phyloP scores from a whole-genome alignment of 116 monocot genomes.

The Phalaenopsis hybrid region DNA sequence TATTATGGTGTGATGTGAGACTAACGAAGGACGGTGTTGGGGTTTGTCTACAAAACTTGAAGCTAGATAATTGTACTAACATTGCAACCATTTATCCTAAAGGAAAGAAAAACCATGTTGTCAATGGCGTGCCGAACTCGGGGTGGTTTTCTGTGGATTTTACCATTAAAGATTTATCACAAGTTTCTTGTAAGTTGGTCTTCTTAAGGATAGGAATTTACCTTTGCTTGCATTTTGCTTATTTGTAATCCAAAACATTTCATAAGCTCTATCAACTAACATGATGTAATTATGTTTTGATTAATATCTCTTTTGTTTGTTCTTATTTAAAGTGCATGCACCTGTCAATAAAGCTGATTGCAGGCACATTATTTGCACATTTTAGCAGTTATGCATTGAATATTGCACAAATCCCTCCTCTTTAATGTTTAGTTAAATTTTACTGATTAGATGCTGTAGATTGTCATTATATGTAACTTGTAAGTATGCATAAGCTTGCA shows the following conservation, averaged over 20 bases:
- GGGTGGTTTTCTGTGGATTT: constrained; percentile 60
- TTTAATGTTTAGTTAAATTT: background rate
- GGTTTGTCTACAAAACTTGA: constrained; percentile 41
- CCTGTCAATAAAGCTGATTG: background rate
- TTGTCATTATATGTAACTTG: background rate
- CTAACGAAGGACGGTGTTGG: constrained; percentile 46
- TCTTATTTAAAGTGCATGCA: background rate
- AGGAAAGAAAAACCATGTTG: constrained; percentile 20
- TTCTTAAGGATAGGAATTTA: background rate
- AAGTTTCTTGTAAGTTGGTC: constrained; percentile 30
- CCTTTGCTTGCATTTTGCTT: background rate
- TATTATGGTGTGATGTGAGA: constrained; percentile 44
- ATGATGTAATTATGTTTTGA: background rate
- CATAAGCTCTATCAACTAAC: background rate
- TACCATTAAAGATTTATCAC: constrained; percentile 7
- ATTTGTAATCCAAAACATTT: background rate
- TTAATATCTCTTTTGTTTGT: background rate
- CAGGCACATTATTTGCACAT: background rate
- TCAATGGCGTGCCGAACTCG: constrained; percentile 25
- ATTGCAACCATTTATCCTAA: constrained; percentile 12
- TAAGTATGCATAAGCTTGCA: background rate
- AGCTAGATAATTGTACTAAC: constrained; percentile 42
- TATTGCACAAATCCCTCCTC: background rate
- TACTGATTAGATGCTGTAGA: background rate
- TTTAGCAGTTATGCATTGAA: background rate